Evolutionary conservation across 768 basidiomycete species (phyloP).

Genomic region (Saitozyma sp.): DNA sequence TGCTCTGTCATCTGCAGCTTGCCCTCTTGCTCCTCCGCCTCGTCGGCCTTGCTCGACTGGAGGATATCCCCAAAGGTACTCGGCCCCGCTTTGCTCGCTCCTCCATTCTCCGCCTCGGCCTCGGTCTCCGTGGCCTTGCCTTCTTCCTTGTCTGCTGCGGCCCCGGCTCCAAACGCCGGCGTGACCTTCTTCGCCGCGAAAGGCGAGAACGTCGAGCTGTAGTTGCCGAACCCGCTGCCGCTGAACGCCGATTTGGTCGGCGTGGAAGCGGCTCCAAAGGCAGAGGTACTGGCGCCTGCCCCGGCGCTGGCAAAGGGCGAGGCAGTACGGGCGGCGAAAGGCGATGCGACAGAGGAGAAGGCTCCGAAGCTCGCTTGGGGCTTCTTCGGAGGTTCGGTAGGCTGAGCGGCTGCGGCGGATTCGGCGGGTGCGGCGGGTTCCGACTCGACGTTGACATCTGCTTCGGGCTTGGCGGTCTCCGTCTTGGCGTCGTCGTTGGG

Average conservation of each 20-base stretch:
- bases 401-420: background rate
- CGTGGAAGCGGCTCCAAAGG: slow-evolving; percentile 10
- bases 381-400: slow-evolving; percentile 35
- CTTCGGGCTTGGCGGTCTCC: background rate
- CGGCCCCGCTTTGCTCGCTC: slow-evolving; percentile 23
- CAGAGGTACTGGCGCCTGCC: background rate
- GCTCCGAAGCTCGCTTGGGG: slow-evolving; percentile 45
- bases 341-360: slow-evolving; percentile 39
- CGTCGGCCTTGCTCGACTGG: slow-evolving; percentile 25
- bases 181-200: slow-evolving; percentile 39
- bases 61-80: slow-evolving; percentile 46
- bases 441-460: background rate
- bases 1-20: slow-evolving; percentile 52
- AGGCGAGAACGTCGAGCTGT: slow-evolving; percentile 33
- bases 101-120: slow-evolving; percentile 9
- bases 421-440: background rate
- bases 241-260: slow-evolving; percentile 19
- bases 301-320: slow-evolving; percentile 23
- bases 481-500: background rate
- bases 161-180: slow-evolving; percentile 3
- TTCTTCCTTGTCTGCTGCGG: slow-evolving; percentile 4
- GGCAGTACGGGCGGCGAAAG: slow-evolving; percentile 19
- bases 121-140: background rate
- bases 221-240: slow-evolving; percentile 38
- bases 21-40: slow-evolving; percentile 28